These are phyloP conservation scores for Alternaria arbusti DNA, from an alignment of 2,329 filamentous ascomycete genomes.

Conservation along the genomic window DNA sequence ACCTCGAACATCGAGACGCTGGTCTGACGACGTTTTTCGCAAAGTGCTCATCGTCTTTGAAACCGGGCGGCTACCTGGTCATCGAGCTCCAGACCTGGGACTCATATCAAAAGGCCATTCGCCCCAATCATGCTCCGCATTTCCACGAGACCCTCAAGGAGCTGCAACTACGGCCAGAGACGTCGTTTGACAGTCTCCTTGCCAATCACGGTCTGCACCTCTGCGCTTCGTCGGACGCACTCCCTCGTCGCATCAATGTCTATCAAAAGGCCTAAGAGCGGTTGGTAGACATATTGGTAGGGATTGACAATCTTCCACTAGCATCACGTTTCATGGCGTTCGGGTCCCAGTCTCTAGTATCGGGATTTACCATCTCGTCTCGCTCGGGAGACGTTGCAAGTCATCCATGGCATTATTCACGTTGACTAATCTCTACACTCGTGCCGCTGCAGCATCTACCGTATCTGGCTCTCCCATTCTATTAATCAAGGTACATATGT, in stretches of 20 bases:
- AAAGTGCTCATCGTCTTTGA: conserved; percentile 40
- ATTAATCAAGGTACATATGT: not conserved
- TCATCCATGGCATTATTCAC: conserved; percentile 4
- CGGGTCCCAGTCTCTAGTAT: conserved; percentile 16
- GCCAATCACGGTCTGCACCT: conserved; percentile 33
- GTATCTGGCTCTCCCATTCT: not conserved
- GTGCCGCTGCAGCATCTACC: not conserved
- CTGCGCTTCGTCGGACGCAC: conserved; percentile 35
- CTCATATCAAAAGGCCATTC: conserved; percentile 46
- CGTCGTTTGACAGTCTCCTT: conserved; percentile 40
- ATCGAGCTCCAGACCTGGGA: conserved; percentile 47
- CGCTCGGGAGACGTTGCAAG: conserved; percentile 3
- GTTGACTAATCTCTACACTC: not conserved
- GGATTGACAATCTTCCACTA: not conserved
- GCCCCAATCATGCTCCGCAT: conserved; percentile 41
- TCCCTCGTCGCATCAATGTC: conserved; percentile 43
- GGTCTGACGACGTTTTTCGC: conserved; percentile 42
- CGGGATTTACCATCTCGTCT: conserved; percentile 10
- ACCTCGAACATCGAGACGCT: conserved; percentile 45
- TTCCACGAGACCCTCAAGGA: conserved; percentile 33
- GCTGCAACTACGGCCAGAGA: conserved; percentile 43
- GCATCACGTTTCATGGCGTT: conserved; percentile 11
- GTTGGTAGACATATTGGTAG: conserved; percentile 6
- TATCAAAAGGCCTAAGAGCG: conserved; percentile 38
- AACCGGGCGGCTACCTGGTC: conserved; percentile 37